A percentile compares a stretch with the other conserved stretches of the same genome.
Evolutionary conservation across 768 basidiomycete species (phyloP).

Genomic region (Fibroporia radiculosa): DNA sequence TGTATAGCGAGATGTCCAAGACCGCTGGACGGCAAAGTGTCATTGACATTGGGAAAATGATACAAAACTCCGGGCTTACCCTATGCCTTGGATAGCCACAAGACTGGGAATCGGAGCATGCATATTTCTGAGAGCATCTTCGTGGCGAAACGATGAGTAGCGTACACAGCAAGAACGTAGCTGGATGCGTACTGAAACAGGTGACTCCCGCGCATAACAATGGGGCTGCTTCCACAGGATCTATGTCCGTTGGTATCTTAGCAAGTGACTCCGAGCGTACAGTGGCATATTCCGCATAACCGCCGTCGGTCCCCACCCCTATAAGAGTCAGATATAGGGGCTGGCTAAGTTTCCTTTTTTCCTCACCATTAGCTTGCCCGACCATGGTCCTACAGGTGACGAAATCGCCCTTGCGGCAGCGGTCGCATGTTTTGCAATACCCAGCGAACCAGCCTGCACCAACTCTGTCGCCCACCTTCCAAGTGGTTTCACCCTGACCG

Average conservation of each 20-base stretch:
- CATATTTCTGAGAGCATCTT: slow-evolving; percentile 23
- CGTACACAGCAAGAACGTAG: neutral
- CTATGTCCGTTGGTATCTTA: slow-evolving; percentile 18
- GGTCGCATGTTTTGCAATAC: slow-evolving; percentile 17
- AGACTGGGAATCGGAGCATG: slow-evolving; percentile 25
- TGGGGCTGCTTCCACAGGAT: slow-evolving; percentile 21
- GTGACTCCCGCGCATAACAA: slow-evolving; percentile 31
- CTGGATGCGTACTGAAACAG: slow-evolving; percentile 20
- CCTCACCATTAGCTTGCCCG: neutral
- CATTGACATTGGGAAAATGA: neutral
- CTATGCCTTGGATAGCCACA: slow-evolving; percentile 31
- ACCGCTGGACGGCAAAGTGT: slow-evolving; percentile 7
- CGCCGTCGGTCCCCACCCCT: slow-evolving; percentile 20
- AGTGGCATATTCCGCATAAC: slow-evolving; percentile 22
- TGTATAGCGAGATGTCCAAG: slow-evolving; percentile 29
- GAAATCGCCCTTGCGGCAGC: slow-evolving; percentile 21
- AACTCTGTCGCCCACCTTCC: slow-evolving; percentile 20
- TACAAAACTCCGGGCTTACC: slow-evolving; percentile 6
- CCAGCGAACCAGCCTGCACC: slow-evolving; percentile 25
- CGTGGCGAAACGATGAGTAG: slow-evolving; percentile 15
- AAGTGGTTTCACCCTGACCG: slow-evolving; percentile 9
- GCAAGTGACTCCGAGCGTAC: slow-evolving; percentile 20
- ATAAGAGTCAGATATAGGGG: neutral
- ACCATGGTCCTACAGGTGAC: slow-evolving; percentile 15
- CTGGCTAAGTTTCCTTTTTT: neutral